Conservation (phyloP, 768 basidiomycete genomes). For the Suillus subaureus region DNA sequence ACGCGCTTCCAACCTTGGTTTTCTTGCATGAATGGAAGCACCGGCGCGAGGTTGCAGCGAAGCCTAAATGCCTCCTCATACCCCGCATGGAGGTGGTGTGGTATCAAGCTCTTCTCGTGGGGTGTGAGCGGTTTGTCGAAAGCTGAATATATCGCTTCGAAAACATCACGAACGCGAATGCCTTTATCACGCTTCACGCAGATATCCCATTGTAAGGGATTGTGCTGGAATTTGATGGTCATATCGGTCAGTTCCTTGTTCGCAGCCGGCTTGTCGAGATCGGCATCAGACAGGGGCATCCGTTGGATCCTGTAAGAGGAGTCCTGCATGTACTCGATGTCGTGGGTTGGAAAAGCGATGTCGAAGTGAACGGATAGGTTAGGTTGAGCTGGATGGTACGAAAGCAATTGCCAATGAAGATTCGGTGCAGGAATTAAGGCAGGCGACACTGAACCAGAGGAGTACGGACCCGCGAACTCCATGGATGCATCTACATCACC, state of each 20-base stretch:
- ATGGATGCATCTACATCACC: too few relatives aligned
- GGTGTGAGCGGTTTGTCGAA: constrained; percentile 47
- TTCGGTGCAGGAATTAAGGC: too few relatives aligned
- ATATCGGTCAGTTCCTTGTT: constrained; percentile 49
- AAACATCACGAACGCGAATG: constrained; percentile 59
- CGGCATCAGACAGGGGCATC: constrained; percentile 35
- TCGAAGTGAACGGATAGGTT: constrained; percentile 51
- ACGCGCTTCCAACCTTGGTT: constrained; percentile 55
- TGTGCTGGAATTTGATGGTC: constrained; percentile 43
- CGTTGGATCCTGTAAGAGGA: constrained; percentile 14
- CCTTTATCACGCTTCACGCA: constrained; percentile 44
- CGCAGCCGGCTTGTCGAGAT: constrained; percentile 45
- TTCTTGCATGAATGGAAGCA: constrained; percentile 42
- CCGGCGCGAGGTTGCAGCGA: constrained; percentile 47
- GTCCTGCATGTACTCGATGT: constrained; percentile 35
- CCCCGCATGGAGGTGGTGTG: constrained; percentile 20
- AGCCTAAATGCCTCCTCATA: constrained; percentile 48
- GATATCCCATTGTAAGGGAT: constrained; percentile 41
- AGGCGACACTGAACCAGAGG: too few relatives aligned
- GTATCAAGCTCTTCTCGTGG: constrained; percentile 42
- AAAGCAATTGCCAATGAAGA: constrained; percentile 52
- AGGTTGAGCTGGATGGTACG: constrained; percentile 34
- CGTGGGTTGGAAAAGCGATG: constrained; percentile 39
- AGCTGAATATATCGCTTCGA: constrained; percentile 56
- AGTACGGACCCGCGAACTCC: too few relatives aligned